These are phyloP conservation scores for Lasiodiplodia theobromae DNA, from an alignment of 2,329 filamentous ascomycete species.

Conservation along the genomic window DNA sequence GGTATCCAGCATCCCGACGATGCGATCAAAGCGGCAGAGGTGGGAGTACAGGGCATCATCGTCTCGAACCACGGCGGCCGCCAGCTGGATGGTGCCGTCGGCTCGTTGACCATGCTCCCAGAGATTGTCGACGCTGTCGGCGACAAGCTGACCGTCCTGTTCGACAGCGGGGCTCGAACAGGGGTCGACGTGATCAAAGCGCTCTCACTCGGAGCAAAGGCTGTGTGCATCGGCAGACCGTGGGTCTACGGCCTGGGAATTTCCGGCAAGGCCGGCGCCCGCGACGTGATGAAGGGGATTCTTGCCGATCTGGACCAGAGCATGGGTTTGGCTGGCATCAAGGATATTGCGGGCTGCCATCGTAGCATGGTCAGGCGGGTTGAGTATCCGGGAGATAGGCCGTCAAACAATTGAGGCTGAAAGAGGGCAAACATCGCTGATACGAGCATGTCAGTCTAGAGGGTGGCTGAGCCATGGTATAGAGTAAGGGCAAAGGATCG, in stretches of 20 bases:
- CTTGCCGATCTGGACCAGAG: constrained; percentile 37
- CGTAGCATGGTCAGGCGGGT: constrained; percentile 15
- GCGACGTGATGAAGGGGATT: constrained; percentile 39
- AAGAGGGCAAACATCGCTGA: background rate
- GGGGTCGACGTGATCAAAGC: constrained; percentile 61
- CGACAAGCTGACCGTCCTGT: constrained; percentile 49
- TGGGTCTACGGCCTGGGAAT: constrained; percentile 66
- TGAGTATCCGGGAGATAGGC: constrained; percentile 22
- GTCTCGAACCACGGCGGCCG: constrained; percentile 63
- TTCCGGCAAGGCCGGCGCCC: constrained; percentile 62
- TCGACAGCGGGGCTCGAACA: constrained; percentile 59
- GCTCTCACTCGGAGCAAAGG: constrained; percentile 63
- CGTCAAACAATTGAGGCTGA: constrained; percentile 6
- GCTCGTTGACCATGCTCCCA: constrained; percentile 61
- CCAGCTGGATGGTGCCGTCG: constrained; percentile 60
- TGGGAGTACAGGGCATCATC: constrained; percentile 58
- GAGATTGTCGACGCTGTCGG: constrained; percentile 61
- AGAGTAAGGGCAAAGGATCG: background rate
- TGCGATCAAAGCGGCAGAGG: constrained; percentile 53
- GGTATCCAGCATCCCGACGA: constrained; percentile 62
- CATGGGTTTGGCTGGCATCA: constrained; percentile 38
- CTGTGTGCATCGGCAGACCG: constrained; percentile 64
- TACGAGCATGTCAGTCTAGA: background rate
- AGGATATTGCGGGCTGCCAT: constrained; percentile 31
- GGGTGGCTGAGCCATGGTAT: background rate